Percentiles rank a stretch among this genome's conserved stretches.
These are phyloP conservation scores for Fusarium floridanum DNA, from an alignment of 2,329 filamentous ascomycete genomes.

Conservation along the genomic window DNA sequence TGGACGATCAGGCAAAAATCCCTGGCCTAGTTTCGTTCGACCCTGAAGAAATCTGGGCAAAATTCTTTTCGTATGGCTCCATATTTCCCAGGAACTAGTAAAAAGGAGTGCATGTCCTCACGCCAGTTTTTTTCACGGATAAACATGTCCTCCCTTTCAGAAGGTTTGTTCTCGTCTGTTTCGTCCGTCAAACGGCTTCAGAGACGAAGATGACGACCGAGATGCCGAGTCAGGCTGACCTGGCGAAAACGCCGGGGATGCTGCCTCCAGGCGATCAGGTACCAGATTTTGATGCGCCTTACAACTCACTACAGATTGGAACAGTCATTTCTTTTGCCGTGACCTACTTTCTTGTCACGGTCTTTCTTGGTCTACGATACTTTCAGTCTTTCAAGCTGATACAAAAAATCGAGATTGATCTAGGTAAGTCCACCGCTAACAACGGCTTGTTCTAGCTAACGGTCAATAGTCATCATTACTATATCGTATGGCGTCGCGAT, in stretches of 20 bases:
- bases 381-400: background rate
- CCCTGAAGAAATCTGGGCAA: background rate
- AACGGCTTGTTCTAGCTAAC: background rate
- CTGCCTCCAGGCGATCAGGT: background rate
- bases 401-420: background rate
- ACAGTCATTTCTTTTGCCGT: background rate
- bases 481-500: background rate
- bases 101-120: background rate
- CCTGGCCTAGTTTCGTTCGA: background rate
- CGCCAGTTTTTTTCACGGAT: background rate
- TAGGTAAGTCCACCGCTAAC: background rate
- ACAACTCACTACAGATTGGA: background rate
- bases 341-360: background rate
- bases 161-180: background rate
- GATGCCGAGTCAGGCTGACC: background rate
- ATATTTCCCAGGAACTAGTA: background rate
- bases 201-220: background rate
- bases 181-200: background rate
- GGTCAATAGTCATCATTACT: background rate
- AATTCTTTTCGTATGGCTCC: background rate
- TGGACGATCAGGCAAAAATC: background rate
- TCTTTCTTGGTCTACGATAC: background rate
- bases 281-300: background rate
- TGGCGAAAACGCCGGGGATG: background rate
- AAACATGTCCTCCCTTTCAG: background rate